Base-by-base conservation (phyloP, 2,329 filamentous ascomycete species). In the Phoma sp. region DNA sequence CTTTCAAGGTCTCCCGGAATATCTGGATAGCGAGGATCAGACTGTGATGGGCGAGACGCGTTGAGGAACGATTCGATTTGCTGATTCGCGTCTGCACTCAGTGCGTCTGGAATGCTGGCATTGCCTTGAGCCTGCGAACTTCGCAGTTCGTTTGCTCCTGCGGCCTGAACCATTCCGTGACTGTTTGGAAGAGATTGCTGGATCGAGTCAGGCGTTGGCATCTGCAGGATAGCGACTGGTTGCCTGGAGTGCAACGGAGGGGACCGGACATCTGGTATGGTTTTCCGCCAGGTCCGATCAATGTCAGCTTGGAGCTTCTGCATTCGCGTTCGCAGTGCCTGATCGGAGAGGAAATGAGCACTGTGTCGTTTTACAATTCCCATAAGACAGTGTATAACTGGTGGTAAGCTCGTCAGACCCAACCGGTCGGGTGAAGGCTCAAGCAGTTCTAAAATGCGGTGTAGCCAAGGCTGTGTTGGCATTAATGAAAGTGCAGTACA, bases 1-100 rank as follows among this genome's bases (percentile, higher is more conserved):
- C 80, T 81, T 58, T 84, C 81, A 57, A 72, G 74, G 67, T 82
- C 51, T 71, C 77, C 58, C 60, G 74, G 45, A 65, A 75, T 43
- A 71, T 77, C 32, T 67, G 76, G 51, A 73, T 73, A 68, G 41
- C 62, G 65, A 37, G 62, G 60, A 33, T 72, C 62, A 57, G 54
- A 17, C 6, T 62, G 56, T 13, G 41, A 21, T 9, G 47, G 32
- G 6, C 43, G 37, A n/a, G 50, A 24, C 3, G 48, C 13, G 5
- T 51, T 51, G 12, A 51, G 43, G 19, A 57, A 37, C 6, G 47
- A 43, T 15, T 57, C 47, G 9, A 46, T 35, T 33, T 49, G 53
- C 38, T 40, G 55, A 45, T 45, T 47, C 39, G 56, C 51, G 13
- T 33, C 32, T 19, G 39, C 47, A 13, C 15, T 33, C 13, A 61